Evolutionary conservation across 805 yeast species (phyloP).

Genomic region (Hanseniaspora guilliermondii): DNA sequence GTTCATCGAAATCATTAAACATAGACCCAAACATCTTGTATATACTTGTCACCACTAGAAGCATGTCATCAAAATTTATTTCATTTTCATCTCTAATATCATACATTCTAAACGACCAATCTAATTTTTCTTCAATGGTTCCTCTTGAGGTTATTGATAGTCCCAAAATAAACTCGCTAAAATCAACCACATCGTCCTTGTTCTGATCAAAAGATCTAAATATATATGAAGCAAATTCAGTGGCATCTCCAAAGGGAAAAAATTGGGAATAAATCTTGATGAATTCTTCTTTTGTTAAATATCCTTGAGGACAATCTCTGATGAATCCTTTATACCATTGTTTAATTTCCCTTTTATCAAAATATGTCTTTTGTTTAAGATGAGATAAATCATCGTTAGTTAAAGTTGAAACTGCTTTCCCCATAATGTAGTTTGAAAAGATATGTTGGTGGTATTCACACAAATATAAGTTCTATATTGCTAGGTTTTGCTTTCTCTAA

Average conservation of each 20-base stretch:
- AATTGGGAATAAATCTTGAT: slow-evolving; percentile 87
- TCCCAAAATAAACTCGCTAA: slow-evolving; percentile 83
- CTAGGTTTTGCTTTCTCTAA: no score
- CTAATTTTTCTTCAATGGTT: slow-evolving; percentile 64
- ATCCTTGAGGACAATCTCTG: slow-evolving; percentile 88
- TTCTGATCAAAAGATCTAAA: slow-evolving; percentile 83
- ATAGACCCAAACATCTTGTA: slow-evolving; percentile 93
- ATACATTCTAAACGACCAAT: slow-evolving; percentile 82
- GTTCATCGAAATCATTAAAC: slow-evolving; percentile 33
- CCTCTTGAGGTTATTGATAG: slow-evolving; percentile 82
- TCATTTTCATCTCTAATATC: slow-evolving; percentile 72
- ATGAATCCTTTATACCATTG: slow-evolving; percentile 97
- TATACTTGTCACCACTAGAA: slow-evolving; percentile 65
- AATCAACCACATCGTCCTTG: slow-evolving; percentile 68
- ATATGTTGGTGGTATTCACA: background rate
- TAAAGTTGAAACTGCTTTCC: slow-evolving; percentile 84
- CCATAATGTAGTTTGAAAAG: slow-evolving; percentile 40
- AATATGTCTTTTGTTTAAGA: slow-evolving; percentile 74
- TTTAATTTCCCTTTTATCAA: slow-evolving; percentile 85
- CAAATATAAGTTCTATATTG: no score
- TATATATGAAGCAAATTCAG: slow-evolving; percentile 75
- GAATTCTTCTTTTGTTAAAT: slow-evolving; percentile 73
- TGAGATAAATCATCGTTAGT: slow-evolving; percentile 80
- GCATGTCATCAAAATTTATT: slow-evolving; percentile 65
- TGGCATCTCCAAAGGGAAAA: slow-evolving; percentile 96